Evolutionary conservation across 192 early-diverging fungal genomes (phyloP).

Genomic region (Coemansia sp.): DNA sequence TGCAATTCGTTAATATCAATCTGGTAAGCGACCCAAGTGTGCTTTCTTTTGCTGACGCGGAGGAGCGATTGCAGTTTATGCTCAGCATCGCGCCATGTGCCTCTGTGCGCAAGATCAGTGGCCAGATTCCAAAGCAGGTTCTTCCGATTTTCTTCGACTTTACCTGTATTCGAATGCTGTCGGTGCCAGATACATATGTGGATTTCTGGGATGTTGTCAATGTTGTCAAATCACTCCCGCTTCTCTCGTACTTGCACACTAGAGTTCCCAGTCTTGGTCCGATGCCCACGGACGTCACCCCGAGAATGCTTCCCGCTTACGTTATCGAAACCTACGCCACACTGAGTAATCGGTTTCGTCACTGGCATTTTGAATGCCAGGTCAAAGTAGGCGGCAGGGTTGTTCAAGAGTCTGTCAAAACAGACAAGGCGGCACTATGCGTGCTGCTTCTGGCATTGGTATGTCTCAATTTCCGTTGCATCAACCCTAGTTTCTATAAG

Average conservation of each 20-base stretch:
- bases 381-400: too few species aligned
- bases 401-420: too few species aligned
- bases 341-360: background rate
- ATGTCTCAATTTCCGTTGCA: background rate
- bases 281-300: background rate
- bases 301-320: background rate
- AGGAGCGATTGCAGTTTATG: too few species aligned
- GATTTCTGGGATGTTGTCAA: background rate
- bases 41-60: too few species aligned
- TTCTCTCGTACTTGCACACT: background rate
- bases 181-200: background rate
- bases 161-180: background rate
- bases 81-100: too few species aligned
- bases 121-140: background rate
- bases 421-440: background rate
- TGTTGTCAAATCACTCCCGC: background rate
- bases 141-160: background rate
- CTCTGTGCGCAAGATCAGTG: too few species aligned
- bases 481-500: too few species aligned
- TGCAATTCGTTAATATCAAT: too few species aligned
- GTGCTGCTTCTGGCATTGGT: background rate
- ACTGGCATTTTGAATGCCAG: too few species aligned
- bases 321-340: background rate
- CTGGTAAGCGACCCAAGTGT: too few species aligned
- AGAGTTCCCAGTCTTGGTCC: background rate